A percentile compares a stretch with the other conserved stretches of the same genome.
These are phyloP conservation scores for Botrytis porri DNA, from an alignment of 2,329 filamentous ascomycete genomes.

Conservation along the genomic window DNA sequence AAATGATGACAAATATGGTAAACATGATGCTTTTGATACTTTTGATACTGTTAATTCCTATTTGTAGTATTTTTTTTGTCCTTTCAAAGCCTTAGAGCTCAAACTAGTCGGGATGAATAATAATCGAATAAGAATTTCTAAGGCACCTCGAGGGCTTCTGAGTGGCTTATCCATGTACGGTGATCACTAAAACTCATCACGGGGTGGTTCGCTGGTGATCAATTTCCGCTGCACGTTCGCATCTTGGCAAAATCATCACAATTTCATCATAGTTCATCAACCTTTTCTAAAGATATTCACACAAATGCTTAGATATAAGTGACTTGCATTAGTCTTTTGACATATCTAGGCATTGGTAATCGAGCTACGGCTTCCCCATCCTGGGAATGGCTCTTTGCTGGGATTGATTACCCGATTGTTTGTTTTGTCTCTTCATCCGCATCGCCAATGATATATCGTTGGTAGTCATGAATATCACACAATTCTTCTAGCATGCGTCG, in stretches of 20 bases:
- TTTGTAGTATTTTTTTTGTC: neutral
- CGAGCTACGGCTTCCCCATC: neutral
- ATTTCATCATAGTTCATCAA: neutral
- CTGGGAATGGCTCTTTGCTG: neutral
- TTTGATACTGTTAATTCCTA: neutral
- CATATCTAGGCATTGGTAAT: neutral
- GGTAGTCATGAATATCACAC: neutral
- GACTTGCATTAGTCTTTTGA: neutral
- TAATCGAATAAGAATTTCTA: neutral
- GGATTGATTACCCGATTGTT: neutral
- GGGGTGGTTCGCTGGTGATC: neutral
- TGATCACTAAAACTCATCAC: neutral
- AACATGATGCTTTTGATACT: conserved; percentile 2
- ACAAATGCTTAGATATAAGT: neutral
- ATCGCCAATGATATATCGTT: neutral
- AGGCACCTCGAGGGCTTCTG: neutral
- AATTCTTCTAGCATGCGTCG: neutral
- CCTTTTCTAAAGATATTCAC: neutral
- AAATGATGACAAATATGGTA: conserved; percentile 2
- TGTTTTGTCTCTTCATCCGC: neutral
- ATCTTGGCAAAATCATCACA: neutral
- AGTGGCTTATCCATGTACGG: neutral
- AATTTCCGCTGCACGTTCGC: neutral
- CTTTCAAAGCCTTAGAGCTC: neutral
- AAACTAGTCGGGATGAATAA: neutral